Percentiles rank a stretch among this genome's conserved stretches.
Evolutionary conservation across 441 rosid species (phyloP).

Genomic region (Gossypium gossypioides): DNA sequence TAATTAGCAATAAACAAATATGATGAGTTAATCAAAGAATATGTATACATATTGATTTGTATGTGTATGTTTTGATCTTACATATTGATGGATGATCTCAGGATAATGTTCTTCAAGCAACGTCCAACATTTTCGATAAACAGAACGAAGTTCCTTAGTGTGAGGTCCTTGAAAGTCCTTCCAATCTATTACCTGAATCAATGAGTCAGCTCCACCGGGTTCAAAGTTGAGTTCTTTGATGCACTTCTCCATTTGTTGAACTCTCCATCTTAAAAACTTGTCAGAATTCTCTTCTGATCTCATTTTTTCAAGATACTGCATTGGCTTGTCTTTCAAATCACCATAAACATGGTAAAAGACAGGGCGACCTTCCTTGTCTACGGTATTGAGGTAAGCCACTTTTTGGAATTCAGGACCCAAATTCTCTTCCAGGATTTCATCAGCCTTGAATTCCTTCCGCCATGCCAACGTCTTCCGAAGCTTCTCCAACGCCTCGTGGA

Average conservation of each 20-base stretch:
- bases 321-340: conserved; percentile 25
- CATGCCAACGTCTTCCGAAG: conserved; percentile 40
- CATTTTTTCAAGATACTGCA: conserved; percentile 17
- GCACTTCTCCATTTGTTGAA: conserved; percentile 35
- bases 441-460: conserved; percentile 29
- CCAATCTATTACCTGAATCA: conserved; percentile 45
- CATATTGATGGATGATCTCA: conserved; percentile 34
- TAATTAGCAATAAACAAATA: background rate
- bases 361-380: conserved; percentile 42
- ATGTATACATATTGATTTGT: background rate
- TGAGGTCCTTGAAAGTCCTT: conserved; percentile 29
- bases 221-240: conserved; percentile 30
- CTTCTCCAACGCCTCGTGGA: conserved; percentile 39
- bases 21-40: background rate
- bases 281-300: conserved; percentile 25
- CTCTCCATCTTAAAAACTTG: conserved; percentile 26
- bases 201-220: conserved; percentile 35
- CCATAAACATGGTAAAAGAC: conserved; percentile 27
- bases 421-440: conserved; percentile 24
- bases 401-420: conserved; percentile 24
- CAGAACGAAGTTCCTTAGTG: conserved; percentile 26
- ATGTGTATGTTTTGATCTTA: conserved; percentile 15
- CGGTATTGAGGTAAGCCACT: conserved; percentile 15
- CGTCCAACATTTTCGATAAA: conserved; percentile 21
- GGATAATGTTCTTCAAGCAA: conserved; percentile 41